Evolutionary conservation across 768 basidiomycete species (phyloP).

Genomic region (Amanita molliuscula): DNA sequence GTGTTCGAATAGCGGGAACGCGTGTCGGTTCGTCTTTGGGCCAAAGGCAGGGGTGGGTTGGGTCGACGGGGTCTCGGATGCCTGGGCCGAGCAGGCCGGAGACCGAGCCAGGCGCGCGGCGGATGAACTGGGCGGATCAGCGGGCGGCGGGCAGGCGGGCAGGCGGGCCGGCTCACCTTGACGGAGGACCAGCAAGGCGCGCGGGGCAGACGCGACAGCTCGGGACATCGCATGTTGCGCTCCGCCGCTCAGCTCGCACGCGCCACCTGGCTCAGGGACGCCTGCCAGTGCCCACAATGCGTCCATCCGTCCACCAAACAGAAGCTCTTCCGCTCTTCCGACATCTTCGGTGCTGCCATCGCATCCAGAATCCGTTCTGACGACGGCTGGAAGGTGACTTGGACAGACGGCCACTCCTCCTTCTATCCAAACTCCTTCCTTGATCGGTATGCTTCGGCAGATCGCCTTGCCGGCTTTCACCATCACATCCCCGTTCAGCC

Average conservation of each 20-base stretch:
- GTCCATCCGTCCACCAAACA: slow-evolving; percentile 74
- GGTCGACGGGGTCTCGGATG: background rate
- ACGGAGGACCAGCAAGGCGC: background rate
- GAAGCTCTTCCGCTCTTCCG: slow-evolving; percentile 63
- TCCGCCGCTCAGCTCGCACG: slow-evolving; percentile 31
- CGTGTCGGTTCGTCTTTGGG: background rate
- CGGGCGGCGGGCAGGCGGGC: background rate
- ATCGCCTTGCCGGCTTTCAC: slow-evolving; percentile 31
- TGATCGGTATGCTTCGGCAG: slow-evolving; percentile 31
- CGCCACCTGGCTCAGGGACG: slow-evolving; percentile 70
- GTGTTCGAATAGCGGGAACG: slow-evolving; percentile 1
- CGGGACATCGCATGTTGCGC: background rate
- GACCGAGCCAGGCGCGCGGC: background rate
- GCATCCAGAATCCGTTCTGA: slow-evolving; percentile 2
- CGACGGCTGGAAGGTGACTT: slow-evolving; percentile 22
- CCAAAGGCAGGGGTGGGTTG: slow-evolving; percentile 5
- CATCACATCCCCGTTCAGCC: slow-evolving; percentile 23
- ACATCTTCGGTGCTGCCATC: slow-evolving; percentile 36
- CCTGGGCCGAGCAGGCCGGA: background rate
- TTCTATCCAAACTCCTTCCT: slow-evolving; percentile 41
- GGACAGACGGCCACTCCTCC: slow-evolving; percentile 54
- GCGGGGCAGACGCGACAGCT: background rate
- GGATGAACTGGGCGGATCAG: slow-evolving; percentile 4
- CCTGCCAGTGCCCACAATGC: slow-evolving; percentile 64
- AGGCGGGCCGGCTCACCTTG: slow-evolving; percentile 1